Percentiles rank a stretch among this genome's conserved stretches.
phyloP scores from a whole-genome alignment of 2,329 filamentous ascomycete species.

The Pseudopithomyces chartarum region DNA sequence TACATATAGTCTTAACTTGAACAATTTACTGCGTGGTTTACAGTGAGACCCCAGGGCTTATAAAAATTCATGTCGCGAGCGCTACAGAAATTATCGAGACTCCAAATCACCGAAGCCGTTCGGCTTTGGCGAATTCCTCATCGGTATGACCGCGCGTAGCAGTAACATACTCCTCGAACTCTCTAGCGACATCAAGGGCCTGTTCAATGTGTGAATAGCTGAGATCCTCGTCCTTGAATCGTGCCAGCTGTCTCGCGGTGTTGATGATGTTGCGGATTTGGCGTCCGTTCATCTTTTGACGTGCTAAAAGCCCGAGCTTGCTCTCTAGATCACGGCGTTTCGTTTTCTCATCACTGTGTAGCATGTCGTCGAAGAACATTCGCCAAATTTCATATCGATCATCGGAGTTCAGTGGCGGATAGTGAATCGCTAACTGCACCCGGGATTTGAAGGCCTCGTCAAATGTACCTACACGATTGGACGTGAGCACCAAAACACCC shows the following conservation, averaged over 20 bases:
- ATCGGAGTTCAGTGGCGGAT: conserved; percentile 48
- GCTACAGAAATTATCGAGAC: too few relatives aligned
- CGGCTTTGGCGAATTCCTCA: background rate
- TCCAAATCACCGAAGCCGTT: background rate
- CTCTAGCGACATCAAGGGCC: background rate
- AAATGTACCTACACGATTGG: conserved; percentile 47
- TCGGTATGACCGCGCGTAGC: background rate
- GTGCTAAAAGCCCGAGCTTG: conserved; percentile 35
- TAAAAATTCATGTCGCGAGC: too few relatives aligned
- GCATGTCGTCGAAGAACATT: background rate
- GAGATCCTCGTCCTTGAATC: conserved; percentile 9
- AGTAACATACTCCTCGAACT: conserved; percentile 12
- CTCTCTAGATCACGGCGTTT: conserved; percentile 15
- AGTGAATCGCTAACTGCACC: conserved; percentile 52
- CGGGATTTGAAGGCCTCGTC: conserved; percentile 46
- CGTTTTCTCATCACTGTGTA: background rate
- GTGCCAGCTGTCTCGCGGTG: conserved; percentile 37
- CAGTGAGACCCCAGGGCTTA: too few relatives aligned
- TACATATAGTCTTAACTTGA: too few relatives aligned
- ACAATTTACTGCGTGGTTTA: too few relatives aligned
- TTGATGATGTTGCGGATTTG: conserved; percentile 50
- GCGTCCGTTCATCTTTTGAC: conserved; percentile 43
- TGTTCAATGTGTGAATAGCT: background rate
- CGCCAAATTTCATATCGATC: conserved; percentile 49
- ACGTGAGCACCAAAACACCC: conserved; percentile 51